phyloP scores from a whole-genome alignment of 2,329 filamentous ascomycete genomes.

The Chaetomium sp. region DNA sequence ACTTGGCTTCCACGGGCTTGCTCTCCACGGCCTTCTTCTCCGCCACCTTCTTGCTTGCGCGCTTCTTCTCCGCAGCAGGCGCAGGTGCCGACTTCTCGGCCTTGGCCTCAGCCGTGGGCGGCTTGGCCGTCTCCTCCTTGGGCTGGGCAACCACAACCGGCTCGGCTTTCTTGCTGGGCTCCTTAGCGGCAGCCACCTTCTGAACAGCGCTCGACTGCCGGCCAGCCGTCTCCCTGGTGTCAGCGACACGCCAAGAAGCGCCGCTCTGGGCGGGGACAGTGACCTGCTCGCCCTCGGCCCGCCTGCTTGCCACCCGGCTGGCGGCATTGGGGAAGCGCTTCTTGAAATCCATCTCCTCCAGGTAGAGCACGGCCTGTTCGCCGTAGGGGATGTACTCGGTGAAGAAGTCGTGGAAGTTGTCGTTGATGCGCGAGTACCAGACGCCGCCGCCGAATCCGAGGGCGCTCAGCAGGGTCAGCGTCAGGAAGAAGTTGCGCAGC shows the following conservation, averaged over 20 bases:
- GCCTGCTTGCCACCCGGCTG: constrained; percentile 52
- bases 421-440: constrained; percentile 88
- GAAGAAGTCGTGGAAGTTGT: constrained; percentile 98
- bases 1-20: background rate
- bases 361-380: constrained; percentile 90
- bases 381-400: constrained; percentile 95
- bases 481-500: constrained; percentile 75
- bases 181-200: constrained; percentile 38
- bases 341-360: constrained; percentile 92
- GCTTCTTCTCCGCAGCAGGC: constrained; percentile 21
- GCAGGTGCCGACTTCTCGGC: constrained; percentile 31
- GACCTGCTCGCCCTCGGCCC: constrained; percentile 67
- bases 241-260: constrained; percentile 75
- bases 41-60: background rate
- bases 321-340: constrained; percentile 69
- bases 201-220: constrained; percentile 64
- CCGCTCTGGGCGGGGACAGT: constrained; percentile 85
- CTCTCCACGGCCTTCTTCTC: background rate
- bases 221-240: constrained; percentile 57
- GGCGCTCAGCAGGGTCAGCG: constrained; percentile 73
- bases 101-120: constrained; percentile 40
- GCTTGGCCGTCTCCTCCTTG: constrained; percentile 33
- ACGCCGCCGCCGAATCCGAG: constrained; percentile 85
- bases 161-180: constrained; percentile 37
- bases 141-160: constrained; percentile 26